phyloP scores from a whole-genome alignment of 176 grass and related monocot genomes.

The Oryza meridionalis region DNA sequence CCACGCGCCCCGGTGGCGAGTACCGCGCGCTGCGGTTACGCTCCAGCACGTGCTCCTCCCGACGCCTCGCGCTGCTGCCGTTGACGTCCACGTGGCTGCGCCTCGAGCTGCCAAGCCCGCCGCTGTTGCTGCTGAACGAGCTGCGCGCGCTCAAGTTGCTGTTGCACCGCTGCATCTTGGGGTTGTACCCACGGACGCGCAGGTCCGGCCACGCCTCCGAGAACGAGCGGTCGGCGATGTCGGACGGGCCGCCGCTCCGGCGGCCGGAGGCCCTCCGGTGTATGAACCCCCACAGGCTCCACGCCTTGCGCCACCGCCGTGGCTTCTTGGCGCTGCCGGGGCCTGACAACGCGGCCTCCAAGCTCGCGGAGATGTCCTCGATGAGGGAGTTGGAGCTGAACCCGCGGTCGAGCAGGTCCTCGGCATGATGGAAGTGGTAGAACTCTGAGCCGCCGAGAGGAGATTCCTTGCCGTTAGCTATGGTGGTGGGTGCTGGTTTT shows the following conservation, averaged over 20 bases:
- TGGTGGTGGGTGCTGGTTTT: conserved; percentile 29
- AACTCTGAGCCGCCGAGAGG: conserved; percentile 82
- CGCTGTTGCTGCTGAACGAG: conserved; percentile 92
- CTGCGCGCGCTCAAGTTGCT: conserved; percentile 79
- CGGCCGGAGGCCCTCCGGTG: conserved; percentile 54
- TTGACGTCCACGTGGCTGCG: conserved; percentile 56
- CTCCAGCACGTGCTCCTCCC: conserved; percentile 65
- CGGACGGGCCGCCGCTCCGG: conserved; percentile 46
- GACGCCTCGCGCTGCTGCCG: conserved; percentile 37
- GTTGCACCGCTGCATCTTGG: conserved; percentile 81
- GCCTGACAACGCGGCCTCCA: conserved; percentile 71
- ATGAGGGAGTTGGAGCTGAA: conserved; percentile 87
- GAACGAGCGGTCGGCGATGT: conserved; percentile 73
- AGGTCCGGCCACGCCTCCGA: conserved; percentile 86
- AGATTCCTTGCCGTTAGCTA: conserved; percentile 44
- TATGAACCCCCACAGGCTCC: conserved; percentile 91
- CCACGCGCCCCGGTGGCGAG: conserved; percentile 75
- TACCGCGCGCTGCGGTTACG: conserved; percentile 84
- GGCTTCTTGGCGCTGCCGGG: conserved; percentile 71
- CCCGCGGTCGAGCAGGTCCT: conserved; percentile 78
- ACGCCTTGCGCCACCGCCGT: conserved; percentile 79
- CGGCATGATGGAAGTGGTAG: conserved; percentile 73
- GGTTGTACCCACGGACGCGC: conserved; percentile 51
- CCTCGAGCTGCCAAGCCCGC: conserved; percentile 65
- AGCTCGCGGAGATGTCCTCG: conserved; percentile 87